Conservation (phyloP, 441 rosid genomes). For the Gossypium schwendimanii region DNA sequence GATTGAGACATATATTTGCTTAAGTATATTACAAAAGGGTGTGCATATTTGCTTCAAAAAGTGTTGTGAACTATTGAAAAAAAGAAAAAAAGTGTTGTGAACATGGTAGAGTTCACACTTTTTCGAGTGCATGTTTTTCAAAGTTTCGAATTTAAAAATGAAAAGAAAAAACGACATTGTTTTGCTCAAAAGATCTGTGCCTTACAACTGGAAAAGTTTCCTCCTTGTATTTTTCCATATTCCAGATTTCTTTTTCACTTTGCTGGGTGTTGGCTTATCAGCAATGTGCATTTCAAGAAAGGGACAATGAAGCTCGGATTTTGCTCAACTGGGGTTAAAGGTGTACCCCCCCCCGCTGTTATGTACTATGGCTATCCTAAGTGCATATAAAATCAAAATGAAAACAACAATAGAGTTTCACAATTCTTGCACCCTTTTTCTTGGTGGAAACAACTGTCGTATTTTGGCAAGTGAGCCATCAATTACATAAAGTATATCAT, state of each 20-base stretch:
- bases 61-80: not conserved
- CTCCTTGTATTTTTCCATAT: not conserved
- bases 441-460: not conserved
- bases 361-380: not conserved
- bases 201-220: conserved; percentile 12
- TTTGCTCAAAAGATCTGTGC: not conserved
- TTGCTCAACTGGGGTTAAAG: not conserved
- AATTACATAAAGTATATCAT: not conserved
- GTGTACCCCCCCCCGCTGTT: not conserved
- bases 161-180: not conserved
- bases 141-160: not conserved
- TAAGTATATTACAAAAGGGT: not conserved
- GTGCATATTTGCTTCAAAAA: conserved; percentile 7
- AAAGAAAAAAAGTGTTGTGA: not conserved
- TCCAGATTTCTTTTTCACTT: not conserved
- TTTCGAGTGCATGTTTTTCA: not conserved
- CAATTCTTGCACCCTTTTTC: not conserved
- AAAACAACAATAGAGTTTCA: not conserved
- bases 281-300: not conserved
- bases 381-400: not conserved
- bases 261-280: not conserved
- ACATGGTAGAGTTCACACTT: conserved; percentile 4
- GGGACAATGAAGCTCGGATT: not conserved
- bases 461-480: not conserved
- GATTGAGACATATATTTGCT: conserved; percentile 1